Evolutionary conservation across 2,329 filamentous ascomycete genomes (phyloP).

Genomic region (Dothistroma pini): DNA sequence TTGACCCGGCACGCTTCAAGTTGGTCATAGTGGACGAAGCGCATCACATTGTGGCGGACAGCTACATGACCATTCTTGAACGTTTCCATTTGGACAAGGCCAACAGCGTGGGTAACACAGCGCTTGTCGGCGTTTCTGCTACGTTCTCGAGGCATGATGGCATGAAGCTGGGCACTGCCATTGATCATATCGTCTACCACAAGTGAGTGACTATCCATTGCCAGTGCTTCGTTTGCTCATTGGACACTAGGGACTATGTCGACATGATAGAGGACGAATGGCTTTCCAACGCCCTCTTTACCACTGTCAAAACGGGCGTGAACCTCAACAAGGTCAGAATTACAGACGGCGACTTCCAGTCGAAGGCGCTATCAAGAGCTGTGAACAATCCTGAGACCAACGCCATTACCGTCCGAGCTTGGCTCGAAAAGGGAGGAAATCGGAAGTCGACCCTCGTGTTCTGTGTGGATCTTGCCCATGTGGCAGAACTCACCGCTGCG

Average conservation of each 20-base stretch:
- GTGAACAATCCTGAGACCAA: constrained; percentile 83
- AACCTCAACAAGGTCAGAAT: constrained; percentile 64
- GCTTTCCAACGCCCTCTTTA: constrained; percentile 90
- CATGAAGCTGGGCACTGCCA: constrained; percentile 72
- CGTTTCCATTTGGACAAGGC: constrained; percentile 69
- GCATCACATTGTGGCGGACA: constrained; percentile 86
- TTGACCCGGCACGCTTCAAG: constrained; percentile 76
- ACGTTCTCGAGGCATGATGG: constrained; percentile 79
- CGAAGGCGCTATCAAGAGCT: constrained; percentile 69
- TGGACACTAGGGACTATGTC: constrained; percentile 55
- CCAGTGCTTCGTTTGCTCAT: constrained; percentile 9
- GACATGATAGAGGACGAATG: constrained; percentile 87
- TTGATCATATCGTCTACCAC: constrained; percentile 96
- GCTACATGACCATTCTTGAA: constrained; percentile 70
- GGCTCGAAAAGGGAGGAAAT: constrained; percentile 67
- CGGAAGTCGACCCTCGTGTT: constrained; percentile 88
- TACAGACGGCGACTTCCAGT: constrained; percentile 75
- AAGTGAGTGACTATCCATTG: constrained; percentile 55
- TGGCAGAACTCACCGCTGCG: constrained; percentile 66
- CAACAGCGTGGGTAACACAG: constrained; percentile 42
- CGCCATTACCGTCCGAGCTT: constrained; percentile 78
- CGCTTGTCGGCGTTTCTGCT: constrained; percentile 86
- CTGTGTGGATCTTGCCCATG: constrained; percentile 85
- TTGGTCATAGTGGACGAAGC: constrained; percentile 92
- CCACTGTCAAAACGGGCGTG: constrained; percentile 78